Base-by-base conservation (phyloP, 2,329 filamentous ascomycete genomes). In the Epichloe brachyelytri region DNA sequence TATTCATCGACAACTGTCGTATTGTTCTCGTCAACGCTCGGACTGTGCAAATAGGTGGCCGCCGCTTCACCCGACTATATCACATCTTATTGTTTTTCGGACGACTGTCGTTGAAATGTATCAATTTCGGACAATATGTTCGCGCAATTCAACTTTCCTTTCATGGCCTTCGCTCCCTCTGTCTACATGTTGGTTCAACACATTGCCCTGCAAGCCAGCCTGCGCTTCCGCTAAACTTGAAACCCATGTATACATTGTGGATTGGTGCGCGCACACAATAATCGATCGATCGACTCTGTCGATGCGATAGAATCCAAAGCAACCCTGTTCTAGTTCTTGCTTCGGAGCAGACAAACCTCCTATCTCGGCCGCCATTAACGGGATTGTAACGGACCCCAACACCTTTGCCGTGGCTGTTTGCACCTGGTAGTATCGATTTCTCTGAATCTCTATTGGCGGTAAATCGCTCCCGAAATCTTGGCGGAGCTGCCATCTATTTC, bases 381-480 rank as follows among this genome's bases (percentile, higher is more conserved):
- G 19, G 10, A 12, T 38, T 43, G 12, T n/a, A 43, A 43, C 20
- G 40, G 48, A 33, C 43, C 26, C n/a, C 41, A 37, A 41, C 44
- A 47, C 19, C n/a, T 41, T 33, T 33, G 26, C 33, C 5, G 26
- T 46, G 37, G 14, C 34, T 46, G 38, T 15, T 38, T 17, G 19
- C 44, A 47, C 49, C 49, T 51, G 49, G 44, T 14, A 46, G 30
- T 19, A 14, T 19, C 10, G 38, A 51, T 26, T 51, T 51, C 49
- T 51, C 44, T 51, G 20, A 1, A 36, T n/a, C 43, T 37, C 30
- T 37, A 51, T 51, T 51, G 49, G 49, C 43, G 38, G 49, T 51
- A 37, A 51, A 51, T 51, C 6, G 44, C 36, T 22, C 12, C n/a
- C 26, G 36, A 22, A 15, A 46, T 26, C 49, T 51, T 51, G 49